Conservation (phyloP, 768 basidiomycete species). For the Neoboletus subvelutipes region DNA sequence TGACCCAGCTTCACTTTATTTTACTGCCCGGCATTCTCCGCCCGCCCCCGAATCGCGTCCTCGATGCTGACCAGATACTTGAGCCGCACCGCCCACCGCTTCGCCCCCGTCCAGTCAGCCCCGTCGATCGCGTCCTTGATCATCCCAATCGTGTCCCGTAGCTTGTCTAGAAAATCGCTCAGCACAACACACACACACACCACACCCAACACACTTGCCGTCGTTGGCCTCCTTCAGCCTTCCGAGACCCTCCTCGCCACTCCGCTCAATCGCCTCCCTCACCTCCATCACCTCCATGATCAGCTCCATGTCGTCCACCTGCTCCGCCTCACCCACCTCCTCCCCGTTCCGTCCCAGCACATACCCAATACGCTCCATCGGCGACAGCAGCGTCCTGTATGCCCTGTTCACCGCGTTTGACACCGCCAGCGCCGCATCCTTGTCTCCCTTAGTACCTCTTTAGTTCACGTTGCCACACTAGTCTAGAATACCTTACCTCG, state of each 20-base stretch:
- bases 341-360: slow-evolving; percentile 65
- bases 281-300: slow-evolving; percentile 78
- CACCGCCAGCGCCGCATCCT: slow-evolving; percentile 32
- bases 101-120: slow-evolving; percentile 57
- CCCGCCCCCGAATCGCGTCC: slow-evolving; percentile 25
- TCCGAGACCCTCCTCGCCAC: slow-evolving; percentile 51
- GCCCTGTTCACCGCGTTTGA: slow-evolving; percentile 83
- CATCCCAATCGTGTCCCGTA: slow-evolving; percentile 42
- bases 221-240: slow-evolving; percentile 52
- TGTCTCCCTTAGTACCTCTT: slow-evolving; percentile 22
- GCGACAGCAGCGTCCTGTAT: slow-evolving; percentile 71
- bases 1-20: neutral
- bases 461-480: slow-evolving; percentile 7
- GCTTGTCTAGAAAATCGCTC: slow-evolving; percentile 45
- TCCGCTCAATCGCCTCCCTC: slow-evolving; percentile 69
- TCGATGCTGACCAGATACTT: slow-evolving; percentile 70
- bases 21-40: slow-evolving; percentile 23
- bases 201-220: slow-evolving; percentile 38
- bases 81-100: slow-evolving; percentile 61
- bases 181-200: neutral
- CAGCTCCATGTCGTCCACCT: slow-evolving; percentile 66
- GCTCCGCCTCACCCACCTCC: slow-evolving; percentile 65
- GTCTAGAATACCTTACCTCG: slow-evolving; percentile 40
- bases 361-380: slow-evolving; percentile 77
- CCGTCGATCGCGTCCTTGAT: slow-evolving; percentile 51